These are phyloP conservation scores for Paragyromitra xinjiangensis DNA, from an alignment of 495 filamentous ascomycete species.

Conservation along the genomic window DNA sequence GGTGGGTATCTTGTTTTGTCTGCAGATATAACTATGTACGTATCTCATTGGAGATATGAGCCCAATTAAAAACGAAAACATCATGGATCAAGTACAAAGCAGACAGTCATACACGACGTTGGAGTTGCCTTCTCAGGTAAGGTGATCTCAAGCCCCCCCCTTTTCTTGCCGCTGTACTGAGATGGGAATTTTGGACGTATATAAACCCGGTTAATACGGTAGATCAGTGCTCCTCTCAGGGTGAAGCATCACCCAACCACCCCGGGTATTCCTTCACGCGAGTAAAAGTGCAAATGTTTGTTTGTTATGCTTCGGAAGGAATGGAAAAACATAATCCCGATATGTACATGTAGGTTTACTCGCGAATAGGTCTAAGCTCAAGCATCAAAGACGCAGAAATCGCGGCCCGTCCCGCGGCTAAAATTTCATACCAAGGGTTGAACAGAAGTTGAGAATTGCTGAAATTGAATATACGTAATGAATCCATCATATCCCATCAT, in stretches of 20 bases:
- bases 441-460: background rate
- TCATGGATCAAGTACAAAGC: background rate
- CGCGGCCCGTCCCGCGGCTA: background rate
- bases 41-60: background rate
- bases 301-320: constrained; percentile 4
- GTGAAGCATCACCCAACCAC: too few species aligned
- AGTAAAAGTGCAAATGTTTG: background rate
- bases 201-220: too few species aligned
- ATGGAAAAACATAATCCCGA: background rate
- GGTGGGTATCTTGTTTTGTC: background rate
- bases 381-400: background rate
- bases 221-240: background rate
- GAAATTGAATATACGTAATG: background rate
- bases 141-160: too few species aligned
- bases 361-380: background rate
- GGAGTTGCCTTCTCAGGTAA: too few species aligned
- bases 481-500: background rate
- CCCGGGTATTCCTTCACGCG: too few species aligned
- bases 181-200: too few species aligned
- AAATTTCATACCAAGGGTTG: background rate
- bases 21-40: background rate
- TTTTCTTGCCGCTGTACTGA: too few species aligned
- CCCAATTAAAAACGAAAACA: background rate
- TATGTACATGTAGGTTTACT: background rate
- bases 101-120: too few species aligned